Evolutionary conservation across 306 rosid species (phyloP).

Genomic region (Prunus armeniaca): DNA sequence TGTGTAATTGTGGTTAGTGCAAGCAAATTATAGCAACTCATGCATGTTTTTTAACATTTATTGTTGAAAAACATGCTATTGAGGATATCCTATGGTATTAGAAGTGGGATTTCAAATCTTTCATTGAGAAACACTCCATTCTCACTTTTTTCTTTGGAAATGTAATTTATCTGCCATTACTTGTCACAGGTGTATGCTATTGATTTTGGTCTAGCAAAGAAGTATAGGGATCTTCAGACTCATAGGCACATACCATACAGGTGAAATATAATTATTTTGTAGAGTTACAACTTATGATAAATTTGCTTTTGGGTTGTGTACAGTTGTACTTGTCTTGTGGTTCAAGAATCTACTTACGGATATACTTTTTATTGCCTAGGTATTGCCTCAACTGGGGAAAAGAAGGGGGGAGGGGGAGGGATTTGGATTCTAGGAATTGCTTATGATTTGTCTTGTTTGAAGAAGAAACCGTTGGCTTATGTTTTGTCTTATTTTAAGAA

Average conservation of each 20-base stretch:
- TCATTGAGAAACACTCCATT: not conserved
- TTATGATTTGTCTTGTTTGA: no score
- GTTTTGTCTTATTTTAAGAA: not conserved
- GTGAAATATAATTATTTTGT: constrained; percentile 35
- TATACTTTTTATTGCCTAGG: no score
- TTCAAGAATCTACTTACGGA: no score
- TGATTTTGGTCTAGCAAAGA: constrained; percentile 98
- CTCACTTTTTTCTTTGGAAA: not conserved
- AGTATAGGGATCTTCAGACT: constrained; percentile 94
- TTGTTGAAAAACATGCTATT: not conserved
- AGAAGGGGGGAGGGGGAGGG: no score
- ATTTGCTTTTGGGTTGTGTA: no score
- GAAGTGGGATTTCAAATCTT: not conserved
- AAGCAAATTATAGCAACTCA: not conserved
- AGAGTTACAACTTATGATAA: not conserved
- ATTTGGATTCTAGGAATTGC: no score
- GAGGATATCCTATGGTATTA: not conserved
- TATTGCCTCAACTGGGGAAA: no score
- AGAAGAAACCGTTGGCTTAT: no score
- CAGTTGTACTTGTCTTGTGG: no score
- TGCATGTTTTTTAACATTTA: not conserved
- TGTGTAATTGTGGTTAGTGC: not conserved
- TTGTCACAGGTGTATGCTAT: constrained; percentile 76
- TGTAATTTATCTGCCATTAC: constrained; percentile 6
- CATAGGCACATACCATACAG: constrained; percentile 98